phyloP scores from a whole-genome alignment of 495 filamentous ascomycete species.

The Astrocystis sublimbata region DNA sequence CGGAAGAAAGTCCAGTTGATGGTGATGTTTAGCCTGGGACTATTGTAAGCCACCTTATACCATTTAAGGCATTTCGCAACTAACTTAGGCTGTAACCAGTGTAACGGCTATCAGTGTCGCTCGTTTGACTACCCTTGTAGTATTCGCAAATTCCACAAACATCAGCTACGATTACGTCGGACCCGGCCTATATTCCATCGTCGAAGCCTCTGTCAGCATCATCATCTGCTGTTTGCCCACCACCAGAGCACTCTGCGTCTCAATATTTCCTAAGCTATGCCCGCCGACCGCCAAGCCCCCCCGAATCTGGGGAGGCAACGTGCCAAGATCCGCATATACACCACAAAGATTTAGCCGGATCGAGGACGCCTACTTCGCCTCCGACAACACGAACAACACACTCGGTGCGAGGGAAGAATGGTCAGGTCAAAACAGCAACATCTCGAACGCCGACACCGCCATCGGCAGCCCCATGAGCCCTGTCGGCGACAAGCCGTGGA shows the following conservation, averaged over 20 bases:
- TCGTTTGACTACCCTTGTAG: slow-evolving; percentile 36
- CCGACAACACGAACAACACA: slow-evolving; percentile 12
- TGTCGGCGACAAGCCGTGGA: too few species aligned
- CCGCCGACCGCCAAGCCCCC: slow-evolving; percentile 21
- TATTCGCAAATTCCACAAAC: slow-evolving; percentile 38
- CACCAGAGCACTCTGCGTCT: slow-evolving; percentile 36
- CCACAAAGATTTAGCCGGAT: slow-evolving; percentile 6
- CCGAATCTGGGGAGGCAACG: slow-evolving; percentile 20
- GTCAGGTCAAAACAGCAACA: slow-evolving; percentile 8
- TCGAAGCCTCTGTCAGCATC: slow-evolving; percentile 45
- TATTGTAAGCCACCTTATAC: slow-evolving; percentile 28
- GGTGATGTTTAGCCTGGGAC: slow-evolving; percentile 48
- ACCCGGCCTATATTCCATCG: slow-evolving; percentile 42
- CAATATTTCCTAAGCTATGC: slow-evolving; percentile 27
- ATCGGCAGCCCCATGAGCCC: too few species aligned
- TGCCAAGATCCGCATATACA: not conserved
- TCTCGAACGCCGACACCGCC: not conserved
- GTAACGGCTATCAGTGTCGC: slow-evolving; percentile 42
- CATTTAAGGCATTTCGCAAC: not conserved
- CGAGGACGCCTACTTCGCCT: slow-evolving; percentile 17
- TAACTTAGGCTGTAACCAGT: slow-evolving; percentile 17
- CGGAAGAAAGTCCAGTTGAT: slow-evolving; percentile 40
- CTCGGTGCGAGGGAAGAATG: slow-evolving; percentile 28
- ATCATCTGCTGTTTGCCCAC: slow-evolving; percentile 44
- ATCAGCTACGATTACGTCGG: slow-evolving; percentile 44